These are phyloP conservation scores for Calonectria pseudoreteaudii DNA, from an alignment of 2,329 filamentous ascomycete species.

Conservation along the genomic window DNA sequence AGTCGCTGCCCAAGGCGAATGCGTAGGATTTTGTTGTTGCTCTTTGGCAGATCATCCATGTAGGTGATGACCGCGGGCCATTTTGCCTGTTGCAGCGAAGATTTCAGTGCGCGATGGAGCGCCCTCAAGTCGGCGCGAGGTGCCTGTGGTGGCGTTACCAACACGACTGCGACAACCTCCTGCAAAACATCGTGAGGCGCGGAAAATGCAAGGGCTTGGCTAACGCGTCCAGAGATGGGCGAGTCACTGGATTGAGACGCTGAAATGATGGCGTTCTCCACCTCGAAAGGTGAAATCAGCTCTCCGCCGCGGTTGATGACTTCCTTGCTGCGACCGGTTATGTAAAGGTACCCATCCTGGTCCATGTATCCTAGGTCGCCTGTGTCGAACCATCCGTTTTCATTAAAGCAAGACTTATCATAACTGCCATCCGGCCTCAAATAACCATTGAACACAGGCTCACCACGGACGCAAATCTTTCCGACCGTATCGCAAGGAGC, in stretches of 20 bases:
- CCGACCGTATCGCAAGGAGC: slow-evolving; percentile 53
- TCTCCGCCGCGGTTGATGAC: slow-evolving; percentile 70
- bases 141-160: slow-evolving; percentile 60
- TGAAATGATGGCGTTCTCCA: slow-evolving; percentile 67
- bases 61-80: slow-evolving; percentile 64
- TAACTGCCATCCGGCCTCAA: slow-evolving; percentile 55
- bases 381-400: slow-evolving; percentile 65
- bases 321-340: slow-evolving; percentile 67
- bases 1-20: slow-evolving; percentile 64
- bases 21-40: slow-evolving; percentile 68
- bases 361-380: slow-evolving; percentile 67
- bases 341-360: slow-evolving; percentile 62
- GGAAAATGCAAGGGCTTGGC: slow-evolving; percentile 65
- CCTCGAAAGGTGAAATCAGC: slow-evolving; percentile 69
- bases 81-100: slow-evolving; percentile 63
- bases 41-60: slow-evolving; percentile 67
- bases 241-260: slow-evolving; percentile 56
- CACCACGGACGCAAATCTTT: slow-evolving; percentile 63
- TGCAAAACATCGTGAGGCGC: slow-evolving; percentile 64
- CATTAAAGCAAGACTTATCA: slow-evolving; percentile 59
- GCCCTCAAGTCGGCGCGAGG: slow-evolving; percentile 60
- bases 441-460: slow-evolving; percentile 64
- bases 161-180: slow-evolving; percentile 65
- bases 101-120: slow-evolving; percentile 59
- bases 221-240: slow-evolving; percentile 58